Conservation (phyloP, 768 basidiomycete species). For the Agaricus blazei region DNA sequence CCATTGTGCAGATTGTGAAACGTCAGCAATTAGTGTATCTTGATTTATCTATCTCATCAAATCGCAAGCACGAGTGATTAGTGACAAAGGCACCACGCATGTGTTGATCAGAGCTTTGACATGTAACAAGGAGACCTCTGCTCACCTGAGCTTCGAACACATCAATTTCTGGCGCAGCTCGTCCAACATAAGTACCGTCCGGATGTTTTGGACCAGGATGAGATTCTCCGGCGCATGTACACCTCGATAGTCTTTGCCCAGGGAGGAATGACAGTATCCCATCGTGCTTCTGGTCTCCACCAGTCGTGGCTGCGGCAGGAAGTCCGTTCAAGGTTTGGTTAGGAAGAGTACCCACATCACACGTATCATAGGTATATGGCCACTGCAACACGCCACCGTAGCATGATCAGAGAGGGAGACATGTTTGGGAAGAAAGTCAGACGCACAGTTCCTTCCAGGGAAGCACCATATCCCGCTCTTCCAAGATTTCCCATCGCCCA, state of each 20-base stretch:
- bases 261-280: slow-evolving; percentile 66
- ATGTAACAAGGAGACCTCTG: background rate
- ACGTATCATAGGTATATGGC: slow-evolving; percentile 79
- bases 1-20: slow-evolving; percentile 86
- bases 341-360: slow-evolving; percentile 78
- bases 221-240: slow-evolving; percentile 76
- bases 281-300: slow-evolving; percentile 46
- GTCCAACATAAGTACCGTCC: slow-evolving; percentile 75
- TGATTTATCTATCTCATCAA: slow-evolving; percentile 35
- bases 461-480: slow-evolving; percentile 82
- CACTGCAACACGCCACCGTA: slow-evolving; percentile 40
- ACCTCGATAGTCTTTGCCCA: slow-evolving; percentile 79
- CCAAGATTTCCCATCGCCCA: slow-evolving; percentile 74
- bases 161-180: slow-evolving; percentile 88
- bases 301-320: slow-evolving; percentile 55
- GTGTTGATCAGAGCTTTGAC: background rate
- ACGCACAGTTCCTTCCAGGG: slow-evolving; percentile 72
- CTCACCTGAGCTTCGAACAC: slow-evolving; percentile 76
- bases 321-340: slow-evolving; percentile 76
- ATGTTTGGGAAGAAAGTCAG: background rate
- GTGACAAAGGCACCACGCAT: background rate
- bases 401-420: background rate
- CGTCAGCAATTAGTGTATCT: slow-evolving; percentile 44
- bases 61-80: background rate
- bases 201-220: slow-evolving; percentile 78